Conservation (phyloP, 169 alveolate genomes). For the Plasmodium billcollinsi region DNA sequence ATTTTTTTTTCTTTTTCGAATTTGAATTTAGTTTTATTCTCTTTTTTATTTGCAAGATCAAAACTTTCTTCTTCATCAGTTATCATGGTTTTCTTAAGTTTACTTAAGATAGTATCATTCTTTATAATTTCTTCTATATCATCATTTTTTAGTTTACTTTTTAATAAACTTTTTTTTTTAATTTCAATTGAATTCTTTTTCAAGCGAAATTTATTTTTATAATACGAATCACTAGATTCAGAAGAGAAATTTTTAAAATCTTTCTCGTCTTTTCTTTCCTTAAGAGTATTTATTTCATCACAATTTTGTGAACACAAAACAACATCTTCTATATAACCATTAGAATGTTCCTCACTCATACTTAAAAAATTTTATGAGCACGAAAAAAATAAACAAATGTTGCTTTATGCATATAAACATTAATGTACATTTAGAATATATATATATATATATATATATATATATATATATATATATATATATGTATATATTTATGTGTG, state of each 20-base stretch:
- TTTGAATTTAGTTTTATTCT: not conserved
- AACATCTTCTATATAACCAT: no score
- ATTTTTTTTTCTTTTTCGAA: not conserved
- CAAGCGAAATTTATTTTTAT: conserved; percentile 40
- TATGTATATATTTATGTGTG: no score
- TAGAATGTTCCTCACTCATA: not conserved
- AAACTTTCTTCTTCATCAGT: conserved; percentile 26
- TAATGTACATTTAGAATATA: no score
- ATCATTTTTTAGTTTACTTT: conserved; percentile 27
- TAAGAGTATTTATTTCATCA: not conserved
- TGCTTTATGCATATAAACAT: no score
- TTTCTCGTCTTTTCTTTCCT: not conserved
- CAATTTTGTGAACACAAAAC: not conserved
- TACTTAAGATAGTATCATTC: conserved; percentile 11
- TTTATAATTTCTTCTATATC: conserved; percentile 15
- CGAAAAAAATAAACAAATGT: not conserved
- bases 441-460: no score
- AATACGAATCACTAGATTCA: conserved; percentile 51
- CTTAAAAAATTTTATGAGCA: not conserved
- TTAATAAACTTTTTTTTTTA: conserved; percentile 42
- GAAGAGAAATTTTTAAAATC: not conserved
- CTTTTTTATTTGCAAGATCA: conserved; percentile 6
- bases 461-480: no score
- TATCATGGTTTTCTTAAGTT: not conserved
- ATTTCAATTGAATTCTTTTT: conserved; percentile 45